A percentile compares a stretch with the other conserved stretches of the same genome.
These are phyloP conservation scores for Ramalina intermedia DNA, from an alignment of 495 filamentous ascomycete genomes.

Conservation along the genomic window DNA sequence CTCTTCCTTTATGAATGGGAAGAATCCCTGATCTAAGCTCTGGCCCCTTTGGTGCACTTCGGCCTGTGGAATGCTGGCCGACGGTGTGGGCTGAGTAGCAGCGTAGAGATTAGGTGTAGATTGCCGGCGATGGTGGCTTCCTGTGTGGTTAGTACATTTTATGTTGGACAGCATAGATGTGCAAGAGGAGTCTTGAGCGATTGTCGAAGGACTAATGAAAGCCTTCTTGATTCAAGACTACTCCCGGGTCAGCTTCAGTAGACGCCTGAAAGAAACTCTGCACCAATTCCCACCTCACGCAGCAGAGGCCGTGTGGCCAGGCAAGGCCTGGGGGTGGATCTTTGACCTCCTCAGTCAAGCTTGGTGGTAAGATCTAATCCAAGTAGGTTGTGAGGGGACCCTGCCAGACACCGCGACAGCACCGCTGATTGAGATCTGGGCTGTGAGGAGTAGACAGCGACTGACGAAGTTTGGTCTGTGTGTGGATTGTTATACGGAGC, in stretches of 20 bases:
- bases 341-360: no score
- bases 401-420: no score
- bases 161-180: slow-evolving; percentile 67
- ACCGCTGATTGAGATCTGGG: neutral
- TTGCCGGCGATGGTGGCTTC: slow-evolving; percentile 73
- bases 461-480: neutral
- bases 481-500: neutral
- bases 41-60: slow-evolving; percentile 13
- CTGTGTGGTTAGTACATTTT: slow-evolving; percentile 47
- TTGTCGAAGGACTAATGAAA: slow-evolving; percentile 34
- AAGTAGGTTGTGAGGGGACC: no score
- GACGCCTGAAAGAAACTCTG: neutral
- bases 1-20: no score
- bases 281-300: slow-evolving; percentile 45
- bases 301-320: slow-evolving; percentile 61
- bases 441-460: neutral
- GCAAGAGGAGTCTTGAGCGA: slow-evolving; percentile 43
- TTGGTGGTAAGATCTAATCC: no score
- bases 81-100: slow-evolving; percentile 35
- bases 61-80: slow-evolving; percentile 33
- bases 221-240: slow-evolving; percentile 43
- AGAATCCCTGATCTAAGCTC: slow-evolving; percentile 24
- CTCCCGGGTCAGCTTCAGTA: slow-evolving; percentile 5
- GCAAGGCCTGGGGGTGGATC: slow-evolving; percentile 23
- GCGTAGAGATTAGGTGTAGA: slow-evolving; percentile 69